Evolutionary conservation across 2,329 filamentous ascomycete genomes (phyloP), one percentile per base, ranked within the genome.

Genomic region (Microdochium bolleyi): DNA sequence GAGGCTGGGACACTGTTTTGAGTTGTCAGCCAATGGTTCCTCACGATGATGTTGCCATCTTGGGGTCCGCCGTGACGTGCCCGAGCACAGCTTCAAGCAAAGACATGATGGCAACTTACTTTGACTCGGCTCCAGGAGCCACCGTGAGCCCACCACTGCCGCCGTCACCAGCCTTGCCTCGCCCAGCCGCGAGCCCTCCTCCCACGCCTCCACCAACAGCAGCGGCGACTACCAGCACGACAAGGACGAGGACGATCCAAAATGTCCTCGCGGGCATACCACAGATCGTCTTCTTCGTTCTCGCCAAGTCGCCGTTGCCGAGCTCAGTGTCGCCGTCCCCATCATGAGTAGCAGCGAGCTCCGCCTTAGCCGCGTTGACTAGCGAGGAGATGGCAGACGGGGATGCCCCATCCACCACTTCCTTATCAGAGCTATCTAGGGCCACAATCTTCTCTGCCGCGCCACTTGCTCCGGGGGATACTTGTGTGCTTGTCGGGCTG

Each of bases 171-270:
- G 34, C 11, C 34, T 38, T 38, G 34, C 34, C 34, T 14, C 16
- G 11, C 13, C 34, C 34, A 16, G 34, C 49, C 21, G 49, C 49
- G 21, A 51, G 38, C 19, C 49, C 49, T 4, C 49, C 49, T 11
- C 49, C 49, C 9, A 51, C 49, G 37, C 49, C 49, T 3, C 49
- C 49, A 10, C 49, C 49, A 13, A 51, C 24, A 10, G 49, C 49
- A 5, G 30, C 49, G 10, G 49, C 32, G 11, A 51, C 24, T 7
- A 51, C 49, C 10, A 51, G 8, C 3, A 51, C n/a, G 7, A 30
- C 49, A 10, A 51, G 3, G 14, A 37, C n/a, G 21, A 51, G 3
- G 16, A 37, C 32, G 21, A 51, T 11, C 49, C 49, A 51, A 19
- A 51, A 51, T 10, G 9, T 51, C 49, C 32, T 10, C 27, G 27